phyloP scores from a whole-genome alignment of 768 basidiomycete species.

The Dacryopinax spathularia region DNA sequence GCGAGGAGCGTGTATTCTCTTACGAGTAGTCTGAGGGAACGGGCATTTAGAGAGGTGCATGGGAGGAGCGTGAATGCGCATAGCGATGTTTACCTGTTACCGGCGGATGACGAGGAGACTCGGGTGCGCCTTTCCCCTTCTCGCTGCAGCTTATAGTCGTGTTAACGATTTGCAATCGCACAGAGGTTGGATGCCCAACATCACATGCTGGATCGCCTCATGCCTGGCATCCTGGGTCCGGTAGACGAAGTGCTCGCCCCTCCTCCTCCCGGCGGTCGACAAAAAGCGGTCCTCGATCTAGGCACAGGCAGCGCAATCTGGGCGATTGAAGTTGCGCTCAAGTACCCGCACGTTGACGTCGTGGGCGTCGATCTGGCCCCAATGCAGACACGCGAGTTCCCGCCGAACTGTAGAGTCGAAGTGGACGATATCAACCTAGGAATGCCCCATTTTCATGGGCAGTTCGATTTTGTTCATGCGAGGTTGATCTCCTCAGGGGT shows the following conservation, averaged over 20 bases:
- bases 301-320: constrained; percentile 71
- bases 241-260: constrained; percentile 46
- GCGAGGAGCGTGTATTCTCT: constrained; percentile 54
- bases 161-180: constrained; percentile 10
- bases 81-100: constrained; percentile 62
- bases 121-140: constrained; percentile 44
- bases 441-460: constrained; percentile 60
- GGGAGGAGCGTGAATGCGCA: constrained; percentile 44
- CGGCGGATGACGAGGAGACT: constrained; percentile 66
- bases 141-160: neutral
- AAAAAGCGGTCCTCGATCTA: constrained; percentile 56
- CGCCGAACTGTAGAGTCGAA: constrained; percentile 36
- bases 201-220: constrained; percentile 42
- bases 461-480: constrained; percentile 62
- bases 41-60: constrained; percentile 28
- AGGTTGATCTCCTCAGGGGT: constrained; percentile 62
- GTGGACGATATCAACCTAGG: constrained; percentile 77
- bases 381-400: constrained; percentile 53
- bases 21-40: constrained; percentile 46
- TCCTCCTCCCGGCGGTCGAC: constrained; percentile 39
- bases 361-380: constrained; percentile 72
- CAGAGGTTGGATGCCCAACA: constrained; percentile 47
- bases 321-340: constrained; percentile 60
- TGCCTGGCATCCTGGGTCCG: constrained; percentile 54
- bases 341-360: constrained; percentile 52